These are phyloP conservation scores for Fraxinus albicans DNA, from an alignment of 305 asterid species.

Conservation along the genomic window DNA sequence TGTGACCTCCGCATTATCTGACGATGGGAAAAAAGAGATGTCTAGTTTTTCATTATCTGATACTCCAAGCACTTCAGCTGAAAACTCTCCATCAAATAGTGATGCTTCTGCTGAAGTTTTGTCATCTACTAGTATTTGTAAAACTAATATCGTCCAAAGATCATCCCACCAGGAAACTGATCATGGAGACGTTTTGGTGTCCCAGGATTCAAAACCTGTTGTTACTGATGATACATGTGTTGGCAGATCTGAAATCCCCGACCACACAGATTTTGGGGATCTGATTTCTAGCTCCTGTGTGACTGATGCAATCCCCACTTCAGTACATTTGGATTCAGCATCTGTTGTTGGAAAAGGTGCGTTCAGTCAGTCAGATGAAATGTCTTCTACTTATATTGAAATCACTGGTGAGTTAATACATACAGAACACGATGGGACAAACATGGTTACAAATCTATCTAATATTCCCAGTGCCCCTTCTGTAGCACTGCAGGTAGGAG, in stretches of 20 bases:
- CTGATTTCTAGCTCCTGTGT: conserved; percentile 31
- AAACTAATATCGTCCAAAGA: conserved; percentile 36
- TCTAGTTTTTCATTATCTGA: conserved; percentile 58
- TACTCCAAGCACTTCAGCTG: conserved; percentile 54
- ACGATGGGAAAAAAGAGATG: conserved; percentile 59
- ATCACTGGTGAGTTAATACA: conserved; percentile 11
- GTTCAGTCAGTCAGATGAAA: conserved; percentile 33
- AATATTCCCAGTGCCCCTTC: conserved; percentile 32
- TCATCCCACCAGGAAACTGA: conserved; percentile 32
- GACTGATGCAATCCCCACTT: conserved; percentile 31
- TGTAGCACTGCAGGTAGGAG: conserved; percentile 28
- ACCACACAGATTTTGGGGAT: conserved; percentile 35
- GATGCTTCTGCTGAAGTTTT: conserved; percentile 31
- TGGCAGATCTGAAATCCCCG: conserved; percentile 27
- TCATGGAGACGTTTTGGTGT: conserved; percentile 33
- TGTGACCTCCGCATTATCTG: conserved; percentile 54
- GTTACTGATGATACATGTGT: conserved; percentile 33
- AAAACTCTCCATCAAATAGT: conserved; percentile 37
- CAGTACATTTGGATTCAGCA: conserved; percentile 36
- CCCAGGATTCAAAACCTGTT: conserved; percentile 37
- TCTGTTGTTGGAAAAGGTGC: conserved; percentile 28
- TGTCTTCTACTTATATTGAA: conserved; percentile 13
- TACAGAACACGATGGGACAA: conserved; percentile 29
- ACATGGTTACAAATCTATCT: conserved; percentile 29
- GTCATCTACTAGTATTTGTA: conserved; percentile 37